Evolutionary conservation across 2,329 filamentous ascomycete genomes (phyloP).

Genomic region (Thermothelomyces thermophilus): DNA sequence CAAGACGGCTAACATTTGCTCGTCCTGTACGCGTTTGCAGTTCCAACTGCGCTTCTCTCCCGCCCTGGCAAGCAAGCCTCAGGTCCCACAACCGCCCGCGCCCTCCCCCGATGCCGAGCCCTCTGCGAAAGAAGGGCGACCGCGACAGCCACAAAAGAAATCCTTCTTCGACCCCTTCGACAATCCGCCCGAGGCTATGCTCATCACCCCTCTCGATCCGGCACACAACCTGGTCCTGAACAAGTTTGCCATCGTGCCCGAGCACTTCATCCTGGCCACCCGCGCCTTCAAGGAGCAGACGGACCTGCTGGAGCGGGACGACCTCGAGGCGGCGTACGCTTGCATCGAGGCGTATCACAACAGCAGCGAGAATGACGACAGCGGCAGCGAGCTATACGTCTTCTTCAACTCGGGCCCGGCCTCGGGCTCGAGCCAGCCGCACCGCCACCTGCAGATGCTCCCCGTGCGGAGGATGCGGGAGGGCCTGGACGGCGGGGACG

Average conservation of each 20-base stretch:
- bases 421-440: constrained; percentile 65
- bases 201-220: constrained; percentile 45
- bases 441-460: constrained; percentile 66
- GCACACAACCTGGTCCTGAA: constrained; percentile 63
- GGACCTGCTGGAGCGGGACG: constrained; percentile 47
- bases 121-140: not conserved
- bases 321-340: constrained; percentile 54
- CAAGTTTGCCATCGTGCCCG: constrained; percentile 65
- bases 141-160: constrained; percentile 2
- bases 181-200: constrained; percentile 48
- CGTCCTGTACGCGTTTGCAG: constrained; percentile 37
- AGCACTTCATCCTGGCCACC: constrained; percentile 68
- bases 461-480: constrained; percentile 57
- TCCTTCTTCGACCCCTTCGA: constrained; percentile 57
- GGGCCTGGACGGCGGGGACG: constrained; percentile 33
- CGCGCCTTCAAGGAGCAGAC: constrained; percentile 43
- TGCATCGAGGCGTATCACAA: constrained; percentile 52
- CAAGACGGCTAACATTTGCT: not conserved
- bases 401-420: constrained; percentile 66
- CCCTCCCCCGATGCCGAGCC: not conserved
- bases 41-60: constrained; percentile 70
- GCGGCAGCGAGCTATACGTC: constrained; percentile 45
- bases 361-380: not conserved
- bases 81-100: constrained; percentile 30
- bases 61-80: constrained; percentile 61